Evolutionary conservation across 2,329 filamentous ascomycete genomes (phyloP), one percentile per base, ranked within the genome.

Genomic region (Nemania serpens): DNA sequence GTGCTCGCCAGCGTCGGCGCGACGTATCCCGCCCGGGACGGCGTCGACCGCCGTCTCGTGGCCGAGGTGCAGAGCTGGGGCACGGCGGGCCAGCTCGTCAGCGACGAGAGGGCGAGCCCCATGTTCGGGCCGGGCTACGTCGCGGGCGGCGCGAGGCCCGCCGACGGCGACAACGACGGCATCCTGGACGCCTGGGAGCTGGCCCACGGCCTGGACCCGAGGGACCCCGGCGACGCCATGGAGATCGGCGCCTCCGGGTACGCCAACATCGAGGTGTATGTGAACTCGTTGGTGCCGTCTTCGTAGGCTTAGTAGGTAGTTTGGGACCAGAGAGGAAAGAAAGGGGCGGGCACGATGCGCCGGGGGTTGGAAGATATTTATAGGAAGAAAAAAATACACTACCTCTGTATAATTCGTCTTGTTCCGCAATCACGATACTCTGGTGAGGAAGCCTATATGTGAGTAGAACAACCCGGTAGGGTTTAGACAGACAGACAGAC

Each of bases 141-240:
- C 46, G 71, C 71, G 9, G 71, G 72, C 11, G 80, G 78, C 9
- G 72, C 70, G 0, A 73, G 73, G 36, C 75, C 74, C 45, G 71
- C 70, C 17, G 81, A 83, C 63, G 73, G 76, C 0, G 81, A 83
- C 66, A 77, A 76, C 0, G 81, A 83, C 60, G 80, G 81, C 0
- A 82, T 83, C 46, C 80, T 80, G 2, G 81, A 83, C 69, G 75
- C 74, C 22, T 81, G 77, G 65, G 81, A 83, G 68, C 70, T 66
- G 22, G 73, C 75, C 9, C 76, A 82, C 55, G 78, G 79, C 0
- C 63, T 79, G 25, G 62, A 79, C 56, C 71, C 75, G 5, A 73
- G 75, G 5, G 73, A 78, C 39, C 72, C 70, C 22, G 71, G 74
- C 17, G 78, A 81, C 53, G 76, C 75, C 5, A 78, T 80, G 75